Conservation (phyloP, 1,284 basidiomycete species). For the Heterobasidion occidentale region DNA sequence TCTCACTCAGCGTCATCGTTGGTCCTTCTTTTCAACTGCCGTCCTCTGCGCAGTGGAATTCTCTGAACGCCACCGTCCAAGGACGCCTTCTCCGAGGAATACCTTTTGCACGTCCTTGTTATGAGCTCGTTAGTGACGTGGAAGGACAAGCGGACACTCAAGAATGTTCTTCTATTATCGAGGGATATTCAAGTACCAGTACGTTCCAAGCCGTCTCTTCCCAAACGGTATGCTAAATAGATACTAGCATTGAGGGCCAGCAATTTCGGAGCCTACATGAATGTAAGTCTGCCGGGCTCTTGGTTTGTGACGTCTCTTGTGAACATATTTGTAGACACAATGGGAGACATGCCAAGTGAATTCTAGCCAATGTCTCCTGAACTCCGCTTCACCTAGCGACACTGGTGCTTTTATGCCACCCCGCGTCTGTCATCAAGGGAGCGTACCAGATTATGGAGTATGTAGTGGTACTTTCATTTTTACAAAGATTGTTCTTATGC, state of each 20-base stretch:
- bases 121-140: background rate
- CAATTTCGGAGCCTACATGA: background rate
- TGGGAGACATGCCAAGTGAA: constrained; percentile 6
- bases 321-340: background rate
- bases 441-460: constrained; percentile 3
- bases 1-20: too few relatives aligned
- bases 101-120: background rate
- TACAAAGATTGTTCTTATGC: background rate
- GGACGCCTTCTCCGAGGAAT: background rate
- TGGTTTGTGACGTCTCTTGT: background rate
- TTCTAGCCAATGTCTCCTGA: constrained; percentile 5
- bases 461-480: background rate
- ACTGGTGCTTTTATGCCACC: constrained; percentile 3
- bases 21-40: too few relatives aligned
- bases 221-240: background rate
- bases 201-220: background rate
- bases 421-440: constrained; percentile 2
- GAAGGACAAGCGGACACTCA: background rate
- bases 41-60: background rate
- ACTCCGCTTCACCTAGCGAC: constrained; percentile 1
- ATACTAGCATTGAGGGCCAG: background rate
- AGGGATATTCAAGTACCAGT: background rate
- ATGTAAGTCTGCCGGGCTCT: background rate
- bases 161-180: background rate
- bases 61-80: background rate